Percentiles rank a stretch among this genome's conserved stretches.
These are phyloP conservation scores for Vitis labrusca DNA, from an alignment of 164 flowering plant species.

Conservation along the genomic window DNA sequence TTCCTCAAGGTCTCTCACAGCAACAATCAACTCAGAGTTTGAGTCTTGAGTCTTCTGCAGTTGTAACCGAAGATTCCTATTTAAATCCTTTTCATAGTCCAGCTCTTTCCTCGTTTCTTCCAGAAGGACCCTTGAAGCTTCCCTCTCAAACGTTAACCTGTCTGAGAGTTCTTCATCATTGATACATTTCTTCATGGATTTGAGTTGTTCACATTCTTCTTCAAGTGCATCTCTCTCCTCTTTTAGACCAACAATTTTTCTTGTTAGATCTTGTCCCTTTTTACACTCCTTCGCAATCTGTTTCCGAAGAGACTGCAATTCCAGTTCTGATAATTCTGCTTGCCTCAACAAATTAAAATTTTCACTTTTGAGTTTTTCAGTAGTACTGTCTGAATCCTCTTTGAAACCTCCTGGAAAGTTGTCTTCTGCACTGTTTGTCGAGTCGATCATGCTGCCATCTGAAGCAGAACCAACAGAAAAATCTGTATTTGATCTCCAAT, in stretches of 20 bases:
- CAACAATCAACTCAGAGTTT: conserved; percentile 39
- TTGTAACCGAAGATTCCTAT: conserved; percentile 32
- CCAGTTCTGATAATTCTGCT: conserved; percentile 38
- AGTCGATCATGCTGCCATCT: conserved; percentile 36
- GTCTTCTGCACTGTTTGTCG: conserved; percentile 31
- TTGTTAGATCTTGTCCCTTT: conserved; percentile 32
- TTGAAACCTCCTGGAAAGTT: conserved; percentile 15
- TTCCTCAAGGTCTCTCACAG: conserved; percentile 38
- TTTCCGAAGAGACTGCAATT: conserved; percentile 41
- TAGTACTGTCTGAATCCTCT: conserved; percentile 19
- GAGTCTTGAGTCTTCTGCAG: conserved; percentile 43
- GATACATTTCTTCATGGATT: conserved; percentile 11
- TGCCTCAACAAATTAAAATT: conserved; percentile 24
- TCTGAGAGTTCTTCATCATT: conserved; percentile 13
- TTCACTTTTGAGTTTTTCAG: conserved; percentile 32
- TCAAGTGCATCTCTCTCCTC: conserved; percentile 38
- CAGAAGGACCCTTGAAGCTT: conserved; percentile 18
- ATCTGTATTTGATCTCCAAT: conserved; percentile 28
- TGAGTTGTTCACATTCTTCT: conserved; percentile 33
- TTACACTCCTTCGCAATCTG: conserved; percentile 39
- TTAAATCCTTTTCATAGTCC: conserved; percentile 29
- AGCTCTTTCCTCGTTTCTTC: conserved; percentile 37
- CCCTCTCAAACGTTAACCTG: conserved; percentile 17
- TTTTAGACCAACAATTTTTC: conserved; percentile 24
- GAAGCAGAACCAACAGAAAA: conserved; percentile 38